Conservation (phyloP, 129 eudicot genomes). For the Apium graveolens region DNA sequence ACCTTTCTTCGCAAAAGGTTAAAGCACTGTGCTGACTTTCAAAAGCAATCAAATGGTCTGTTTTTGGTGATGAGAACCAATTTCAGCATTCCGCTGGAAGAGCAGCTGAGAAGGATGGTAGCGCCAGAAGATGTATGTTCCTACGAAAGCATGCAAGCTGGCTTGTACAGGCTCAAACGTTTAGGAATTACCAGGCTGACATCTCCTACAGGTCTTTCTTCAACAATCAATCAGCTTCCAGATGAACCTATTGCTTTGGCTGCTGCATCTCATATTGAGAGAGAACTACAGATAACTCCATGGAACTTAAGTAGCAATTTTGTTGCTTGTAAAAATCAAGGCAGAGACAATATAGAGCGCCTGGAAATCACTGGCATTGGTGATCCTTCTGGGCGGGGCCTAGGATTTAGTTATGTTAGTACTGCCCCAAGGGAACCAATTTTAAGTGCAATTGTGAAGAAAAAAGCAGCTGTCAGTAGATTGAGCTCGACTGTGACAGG, state of each 20-base stretch:
- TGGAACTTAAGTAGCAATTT: slow-evolving; percentile 94
- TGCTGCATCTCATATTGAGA: slow-evolving; percentile 99
- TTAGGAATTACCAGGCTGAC: slow-evolving; percentile 82
- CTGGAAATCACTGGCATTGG: slow-evolving; percentile 96
- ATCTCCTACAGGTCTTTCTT: slow-evolving; percentile 66
- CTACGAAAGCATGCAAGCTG: slow-evolving; percentile 98
- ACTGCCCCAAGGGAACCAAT: slow-evolving; percentile 79
- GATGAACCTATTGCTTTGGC: slow-evolving; percentile 92
- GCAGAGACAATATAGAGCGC: slow-evolving; percentile 82
- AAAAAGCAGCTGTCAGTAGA: slow-evolving; percentile 57
- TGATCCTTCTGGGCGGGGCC: slow-evolving; percentile 94
- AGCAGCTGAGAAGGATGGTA: slow-evolving; percentile 85
- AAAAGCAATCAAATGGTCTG: slow-evolving; percentile 62
- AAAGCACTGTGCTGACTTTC: slow-evolving; percentile 74
- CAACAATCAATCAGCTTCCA: slow-evolving; percentile 97
- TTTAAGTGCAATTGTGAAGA: slow-evolving; percentile 67
- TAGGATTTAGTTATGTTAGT: slow-evolving; percentile 94
- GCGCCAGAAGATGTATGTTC: slow-evolving; percentile 89
- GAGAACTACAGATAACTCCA: slow-evolving; percentile 96
- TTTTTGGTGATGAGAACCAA: slow-evolving; percentile 72
- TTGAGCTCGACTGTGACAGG: slow-evolving; percentile 88
- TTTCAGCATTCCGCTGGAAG: slow-evolving; percentile 80
- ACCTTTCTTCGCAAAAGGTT: slow-evolving; percentile 65
- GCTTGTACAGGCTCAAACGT: slow-evolving; percentile 76
- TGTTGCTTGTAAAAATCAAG: slow-evolving; percentile 93